Conservation (phyloP, 768 basidiomycete species). For the Chalciporus chontae region DNA sequence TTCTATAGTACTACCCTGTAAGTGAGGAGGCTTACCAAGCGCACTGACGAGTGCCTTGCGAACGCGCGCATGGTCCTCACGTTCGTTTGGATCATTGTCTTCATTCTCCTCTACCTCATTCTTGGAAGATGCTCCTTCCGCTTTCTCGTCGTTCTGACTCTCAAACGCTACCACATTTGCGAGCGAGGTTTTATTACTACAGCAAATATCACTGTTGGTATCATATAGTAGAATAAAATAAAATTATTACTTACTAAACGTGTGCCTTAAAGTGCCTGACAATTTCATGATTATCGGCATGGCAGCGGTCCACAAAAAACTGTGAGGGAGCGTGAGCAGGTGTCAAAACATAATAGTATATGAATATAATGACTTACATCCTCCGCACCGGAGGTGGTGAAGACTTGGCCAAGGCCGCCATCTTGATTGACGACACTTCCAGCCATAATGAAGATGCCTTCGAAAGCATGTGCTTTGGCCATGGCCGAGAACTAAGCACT, state of each 20-base stretch:
- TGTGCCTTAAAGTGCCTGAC: background rate
- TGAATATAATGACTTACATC: background rate
- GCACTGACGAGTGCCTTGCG: too few relatives aligned
- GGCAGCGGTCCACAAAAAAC: background rate
- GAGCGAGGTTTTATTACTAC: background rate
- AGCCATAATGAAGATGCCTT: background rate
- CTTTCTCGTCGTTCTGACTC: too few relatives aligned
- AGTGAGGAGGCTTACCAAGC: too few relatives aligned
- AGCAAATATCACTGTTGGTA: too few relatives aligned
- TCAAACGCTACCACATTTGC: background rate
- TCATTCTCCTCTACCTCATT: too few relatives aligned
- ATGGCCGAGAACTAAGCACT: background rate
- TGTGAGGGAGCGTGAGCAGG: background rate
- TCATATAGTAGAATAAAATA: background rate
- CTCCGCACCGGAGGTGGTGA: background rate
- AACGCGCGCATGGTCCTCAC: background rate
- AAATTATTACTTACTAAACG: background rate
- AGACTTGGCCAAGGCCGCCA: background rate
- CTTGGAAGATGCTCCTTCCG: too few relatives aligned
- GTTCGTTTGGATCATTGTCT: too few relatives aligned
- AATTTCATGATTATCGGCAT: background rate
- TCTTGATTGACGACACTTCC: background rate
- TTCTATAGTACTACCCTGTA: too few relatives aligned
- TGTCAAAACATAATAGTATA: too few relatives aligned
- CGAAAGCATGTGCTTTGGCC: background rate